phyloP scores from a whole-genome alignment of 2,329 filamentous ascomycete genomes.

The Leptosphaerulina australis region DNA sequence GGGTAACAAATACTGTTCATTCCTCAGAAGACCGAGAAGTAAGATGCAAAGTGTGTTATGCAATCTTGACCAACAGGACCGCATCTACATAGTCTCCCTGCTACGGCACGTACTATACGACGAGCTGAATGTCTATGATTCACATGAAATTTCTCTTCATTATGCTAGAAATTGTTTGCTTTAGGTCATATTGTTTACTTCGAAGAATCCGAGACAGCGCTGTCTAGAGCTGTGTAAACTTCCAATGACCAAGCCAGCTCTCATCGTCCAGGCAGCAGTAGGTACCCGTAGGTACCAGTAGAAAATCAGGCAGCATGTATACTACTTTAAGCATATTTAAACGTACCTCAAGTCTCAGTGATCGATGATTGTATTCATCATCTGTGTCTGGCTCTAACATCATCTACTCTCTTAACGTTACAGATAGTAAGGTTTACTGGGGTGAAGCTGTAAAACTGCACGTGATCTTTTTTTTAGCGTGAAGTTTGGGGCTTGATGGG shows the following conservation, averaged over 20 bases:
- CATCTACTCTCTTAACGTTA: not conserved
- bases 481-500: not conserved
- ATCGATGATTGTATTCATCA: not conserved
- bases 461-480: conserved; percentile 8
- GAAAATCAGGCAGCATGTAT: conserved; percentile 27
- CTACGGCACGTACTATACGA: not conserved
- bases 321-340: not conserved
- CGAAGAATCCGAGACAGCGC: not conserved
- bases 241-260: not conserved
- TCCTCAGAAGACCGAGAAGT: too few species aligned
- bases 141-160: not conserved
- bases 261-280: conserved; percentile 40
- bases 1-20: too few species aligned
- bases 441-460: conserved; percentile 4
- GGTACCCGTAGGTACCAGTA: conserved; percentile 34
- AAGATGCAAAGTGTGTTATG: not conserved
- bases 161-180: not conserved
- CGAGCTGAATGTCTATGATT: not conserved
- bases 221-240: conserved; percentile 1
- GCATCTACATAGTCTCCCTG: not conserved
- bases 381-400: not conserved
- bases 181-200: conserved; percentile 2
- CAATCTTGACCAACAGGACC: not conserved
- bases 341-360: not conserved
- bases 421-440: conserved; percentile 11